Base-by-base conservation (phyloP, 768 basidiomycete species). In the Pisolithus orientalis region DNA sequence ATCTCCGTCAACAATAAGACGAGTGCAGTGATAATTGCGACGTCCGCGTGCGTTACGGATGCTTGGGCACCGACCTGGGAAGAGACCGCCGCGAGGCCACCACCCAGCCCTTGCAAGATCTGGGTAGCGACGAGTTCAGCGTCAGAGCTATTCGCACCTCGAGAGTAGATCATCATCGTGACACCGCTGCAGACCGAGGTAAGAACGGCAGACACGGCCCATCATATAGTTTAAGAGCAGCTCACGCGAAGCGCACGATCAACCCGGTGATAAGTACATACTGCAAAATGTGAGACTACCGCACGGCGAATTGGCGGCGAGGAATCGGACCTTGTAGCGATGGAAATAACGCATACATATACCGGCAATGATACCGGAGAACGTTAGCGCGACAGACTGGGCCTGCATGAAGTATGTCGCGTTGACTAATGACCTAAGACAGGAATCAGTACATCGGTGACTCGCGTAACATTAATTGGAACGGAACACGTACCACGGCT, bases 101-200 rank as follows among this genome's bases (percentile, higher is more conserved):
- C 87, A 16, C 87, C 87, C 8, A 83, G 69, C 44, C 87, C 87
- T 67, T 88, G 87, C 14, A 90, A 71, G 47, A 88, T 65, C 58
- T 90, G 87, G 21, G 78, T 80, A 67, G 78, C 73, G 4, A 88
- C 81, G 28, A 88, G 72, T 55, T 80, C 79, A 1, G 72, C 74
- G 32, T 75, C 72, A 31, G 73, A 78, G 0, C 73, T 79, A 34
- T 79, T 70, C 2, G 83, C 79, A 13, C 85, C 85, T 16, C 83
- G 78, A 5, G 85, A 83, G 59, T 79, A 78, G 55, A 89, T 78
- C 86, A 87, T 88, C 25, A 86, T 66, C 8, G 77, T 78, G 16
- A 82, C 80, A 9, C 85, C 87, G 24, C 76, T 78, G 57, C 44
- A n/a, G 6, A 32, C 32, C 16, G 25, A 13, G 46, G 27, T 49